Base-by-base conservation (phyloP, 179 eudicot species). In the Patellifolia procumbens region DNA sequence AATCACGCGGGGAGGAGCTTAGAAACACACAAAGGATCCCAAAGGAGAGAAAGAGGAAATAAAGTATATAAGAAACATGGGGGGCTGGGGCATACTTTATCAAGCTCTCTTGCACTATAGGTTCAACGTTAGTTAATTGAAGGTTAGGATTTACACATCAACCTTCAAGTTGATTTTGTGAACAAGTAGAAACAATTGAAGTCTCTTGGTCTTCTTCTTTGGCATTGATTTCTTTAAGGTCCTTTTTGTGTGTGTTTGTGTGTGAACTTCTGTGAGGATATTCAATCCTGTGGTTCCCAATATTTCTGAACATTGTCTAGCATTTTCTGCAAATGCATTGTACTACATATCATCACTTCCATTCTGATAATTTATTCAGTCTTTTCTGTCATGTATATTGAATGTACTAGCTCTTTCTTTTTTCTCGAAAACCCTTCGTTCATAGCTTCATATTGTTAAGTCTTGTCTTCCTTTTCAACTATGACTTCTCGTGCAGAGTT, bases 401-500 rank as follows among this genome's bases (percentile, higher is more conserved):
- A 52, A 45, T 12, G 55, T 31, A 29, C 48, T 62, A 13, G 61
- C 13, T n/a, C 13, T 24, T 22, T 15, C n/a, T 58, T 72, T 19
- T 32, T n/a, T 9, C 60, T 62, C 37, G 8, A 53, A 42, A 39
- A 20, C 55, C 11, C 34, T 37, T 62, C 61, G 42, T 15, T 53
- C 49, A 11, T 68, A 9, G 46, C 29, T 34, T 69, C 46, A 4
- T 9, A 9, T 46, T 79, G 26, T 75, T 42, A 24, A 35, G 28
- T n/a, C 70, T 63, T 55, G 22, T 26, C 45, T 67, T 73, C 42
- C n/a, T 64, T 31, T 37, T 67, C 65, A 52, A 60, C 63, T 59
- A 13, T 46, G 31, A 31, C 28, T 56, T 67, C 48, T 81, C 19
- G 24, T 85, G 85, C 93, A 96, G 98, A 93, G 96, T 82, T 82